Evolutionary conservation across 2,329 filamentous ascomycete genomes (phyloP).

Genomic region (Allantophomopsis cytisporea): DNA sequence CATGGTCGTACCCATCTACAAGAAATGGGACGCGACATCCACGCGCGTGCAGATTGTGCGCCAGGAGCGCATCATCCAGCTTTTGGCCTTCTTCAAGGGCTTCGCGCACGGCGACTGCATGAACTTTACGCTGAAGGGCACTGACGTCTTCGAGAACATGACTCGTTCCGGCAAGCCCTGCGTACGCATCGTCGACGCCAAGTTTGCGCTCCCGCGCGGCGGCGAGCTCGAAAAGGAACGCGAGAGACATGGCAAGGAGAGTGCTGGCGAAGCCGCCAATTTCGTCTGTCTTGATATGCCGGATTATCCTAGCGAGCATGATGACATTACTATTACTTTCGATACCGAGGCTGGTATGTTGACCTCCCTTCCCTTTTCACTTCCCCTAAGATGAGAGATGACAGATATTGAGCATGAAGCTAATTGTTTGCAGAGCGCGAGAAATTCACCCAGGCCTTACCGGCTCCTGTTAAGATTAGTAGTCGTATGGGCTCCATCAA

Average conservation of each 20-base stretch:
- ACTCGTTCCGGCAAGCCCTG: constrained; percentile 51
- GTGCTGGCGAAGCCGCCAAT: constrained; percentile 40
- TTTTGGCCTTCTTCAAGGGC: constrained; percentile 79
- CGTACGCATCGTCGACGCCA: constrained; percentile 75
- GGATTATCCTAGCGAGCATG: constrained; percentile 83
- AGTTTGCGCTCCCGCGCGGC: constrained; percentile 66
- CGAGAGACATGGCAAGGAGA: constrained; percentile 27
- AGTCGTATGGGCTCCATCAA: constrained; percentile 7
- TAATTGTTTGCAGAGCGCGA: constrained; percentile 13
- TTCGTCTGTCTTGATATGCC: constrained; percentile 81
- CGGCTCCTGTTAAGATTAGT: constrained; percentile 17
- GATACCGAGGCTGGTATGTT: constrained; percentile 62
- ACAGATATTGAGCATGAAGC: background rate
- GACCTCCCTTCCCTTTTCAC: background rate
- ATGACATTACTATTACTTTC: constrained; percentile 79
- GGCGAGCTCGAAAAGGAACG: constrained; percentile 23
- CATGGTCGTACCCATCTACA: constrained; percentile 87
- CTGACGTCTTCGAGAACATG: constrained; percentile 67
- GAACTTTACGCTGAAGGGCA: constrained; percentile 76
- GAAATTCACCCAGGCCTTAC: constrained; percentile 17
- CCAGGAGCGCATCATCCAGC: constrained; percentile 61
- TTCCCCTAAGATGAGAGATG: too few relatives aligned
- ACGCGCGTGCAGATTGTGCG: constrained; percentile 71
- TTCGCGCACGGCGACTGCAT: constrained; percentile 80
- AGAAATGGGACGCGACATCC: constrained; percentile 79